Evolutionary conservation across 2,329 filamentous ascomycete species (phyloP).

Genomic region (Fusarium subtropicale): DNA sequence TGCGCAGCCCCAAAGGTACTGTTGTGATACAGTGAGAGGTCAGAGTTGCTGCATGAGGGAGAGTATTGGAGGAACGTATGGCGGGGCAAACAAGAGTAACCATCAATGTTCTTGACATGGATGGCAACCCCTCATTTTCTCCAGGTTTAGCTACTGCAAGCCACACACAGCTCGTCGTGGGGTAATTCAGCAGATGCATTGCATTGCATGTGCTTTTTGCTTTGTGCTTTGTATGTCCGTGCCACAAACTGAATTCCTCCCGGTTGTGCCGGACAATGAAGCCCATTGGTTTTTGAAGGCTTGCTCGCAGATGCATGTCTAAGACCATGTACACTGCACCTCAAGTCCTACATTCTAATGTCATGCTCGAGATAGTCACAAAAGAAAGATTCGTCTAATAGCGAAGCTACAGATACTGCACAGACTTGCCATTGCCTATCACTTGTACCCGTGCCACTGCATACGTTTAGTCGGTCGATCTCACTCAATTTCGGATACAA

Average conservation of each 20-base stretch:
- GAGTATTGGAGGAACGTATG: slow-evolving; percentile 1
- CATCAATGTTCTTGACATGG: slow-evolving; percentile 16
- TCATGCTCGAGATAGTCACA: no score
- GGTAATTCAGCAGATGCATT: slow-evolving; percentile 19
- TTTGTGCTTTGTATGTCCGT: slow-evolving; percentile 8
- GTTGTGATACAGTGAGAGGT: not conserved
- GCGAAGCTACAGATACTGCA: not conserved
- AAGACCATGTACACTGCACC: not conserved
- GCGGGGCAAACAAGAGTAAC: slow-evolving; percentile 24
- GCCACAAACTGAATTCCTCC: slow-evolving; percentile 5
- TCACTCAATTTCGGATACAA: not conserved
- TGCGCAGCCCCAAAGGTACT: slow-evolving; percentile 6
- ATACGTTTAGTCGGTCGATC: not conserved
- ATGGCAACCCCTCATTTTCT: slow-evolving; percentile 46
- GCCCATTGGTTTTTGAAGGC: not conserved
- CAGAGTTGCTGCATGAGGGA: not conserved
- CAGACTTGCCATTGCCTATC: not conserved
- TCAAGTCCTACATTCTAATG: not conserved
- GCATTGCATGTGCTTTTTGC: not conserved
- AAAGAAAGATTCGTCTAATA: no score
- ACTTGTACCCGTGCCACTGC: not conserved
- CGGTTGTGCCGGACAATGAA: slow-evolving; percentile 6
- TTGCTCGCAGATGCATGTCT: slow-evolving; percentile 2
- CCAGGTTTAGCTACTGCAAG: slow-evolving; percentile 46
- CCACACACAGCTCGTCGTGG: slow-evolving; percentile 35